These are phyloP conservation scores for Podospora tetraspora DNA, from an alignment of 495 filamentous ascomycete species.

Conservation along the genomic window DNA sequence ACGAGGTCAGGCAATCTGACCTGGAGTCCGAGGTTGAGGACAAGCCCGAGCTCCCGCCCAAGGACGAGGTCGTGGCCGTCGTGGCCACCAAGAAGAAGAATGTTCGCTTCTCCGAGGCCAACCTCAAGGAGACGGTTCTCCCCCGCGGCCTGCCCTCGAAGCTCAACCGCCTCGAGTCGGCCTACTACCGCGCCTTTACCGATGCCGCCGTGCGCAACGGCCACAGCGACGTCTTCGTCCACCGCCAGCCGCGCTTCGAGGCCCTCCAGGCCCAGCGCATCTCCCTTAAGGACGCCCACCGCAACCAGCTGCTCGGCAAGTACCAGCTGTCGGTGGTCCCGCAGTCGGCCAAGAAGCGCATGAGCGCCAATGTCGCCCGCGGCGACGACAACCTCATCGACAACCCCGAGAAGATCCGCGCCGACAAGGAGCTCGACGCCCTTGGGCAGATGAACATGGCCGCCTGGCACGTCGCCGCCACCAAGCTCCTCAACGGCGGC, in stretches of 20 bases:
- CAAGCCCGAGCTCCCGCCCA: constrained; percentile 24
- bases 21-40: constrained; percentile 24
- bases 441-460: constrained; percentile 66
- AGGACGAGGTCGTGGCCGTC: constrained; percentile 15
- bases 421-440: constrained; percentile 76
- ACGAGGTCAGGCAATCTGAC: constrained; percentile 15
- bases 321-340: constrained; percentile 59
- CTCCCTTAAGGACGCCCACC: constrained; percentile 55
- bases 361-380: constrained; percentile 54
- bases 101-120: constrained; percentile 67
- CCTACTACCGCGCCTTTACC: constrained; percentile 90
- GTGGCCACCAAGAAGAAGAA: constrained; percentile 54
- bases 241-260: constrained; percentile 80
- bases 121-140: constrained; percentile 42
- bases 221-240: constrained; percentile 69
- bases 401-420: constrained; percentile 56
- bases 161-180: constrained; percentile 58
- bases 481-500: constrained; percentile 73
- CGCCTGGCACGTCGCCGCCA: constrained; percentile 76
- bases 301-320: constrained; percentile 70
- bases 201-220: constrained; percentile 55
- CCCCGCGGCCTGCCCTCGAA: constrained; percentile 44
- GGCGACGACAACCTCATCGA: constrained; percentile 50
- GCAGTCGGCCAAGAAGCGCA: constrained; percentile 51
- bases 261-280: constrained; percentile 79